Base-by-base conservation (phyloP, 2,329 filamentous ascomycete genomes). In the Chalaropsis thielavioides region DNA sequence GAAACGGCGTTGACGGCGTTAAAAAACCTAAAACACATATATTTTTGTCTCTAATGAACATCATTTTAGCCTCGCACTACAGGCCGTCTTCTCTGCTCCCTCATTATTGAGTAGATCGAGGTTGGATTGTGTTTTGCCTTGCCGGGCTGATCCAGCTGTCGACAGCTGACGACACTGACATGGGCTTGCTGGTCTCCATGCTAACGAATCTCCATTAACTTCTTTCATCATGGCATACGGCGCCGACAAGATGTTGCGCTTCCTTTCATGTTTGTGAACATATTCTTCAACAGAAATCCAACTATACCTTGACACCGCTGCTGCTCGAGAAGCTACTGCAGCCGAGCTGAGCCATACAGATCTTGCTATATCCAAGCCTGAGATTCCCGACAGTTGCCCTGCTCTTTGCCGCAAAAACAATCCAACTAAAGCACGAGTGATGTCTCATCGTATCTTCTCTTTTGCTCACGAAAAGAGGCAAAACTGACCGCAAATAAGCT, bases 1-100 rank as follows among this genome's bases (percentile, higher is more conserved):
- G 51, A 62, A 66, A 64, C 6, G 65, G 65, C 61, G 64, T 66
- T 66, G 46, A 61, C 27, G 65, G 61, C 65, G 62, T 62, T 62
- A 56, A 46, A 54, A 59, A 49, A 59, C 44, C 49, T 62, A 35
- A 54, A 62, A 24, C 38, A 46, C 35, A 61, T 54, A 38, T 8
- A 38, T 58, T 58, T 41, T 44, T 59, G 62, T 58, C 62, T 64
- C 38, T 46, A 27, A 64, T 44, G 35, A 58, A 35, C 49, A 59
- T 64, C 7, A 31, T 54, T 64, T 6, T 40, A 22, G 38, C 27
- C 27, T 46, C 38, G 49, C 51, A 61, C 59, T 22, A 19, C 19
- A 43, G 59, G 19, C 35, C 10, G 41, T 61, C 13, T 51, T 13
- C 15, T 24, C 46, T 51, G 10, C 11, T 24, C n/a, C n/a, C n/a